Base-by-base conservation (phyloP, 2,329 filamentous ascomycete genomes). In the Cladosporium colombiae region DNA sequence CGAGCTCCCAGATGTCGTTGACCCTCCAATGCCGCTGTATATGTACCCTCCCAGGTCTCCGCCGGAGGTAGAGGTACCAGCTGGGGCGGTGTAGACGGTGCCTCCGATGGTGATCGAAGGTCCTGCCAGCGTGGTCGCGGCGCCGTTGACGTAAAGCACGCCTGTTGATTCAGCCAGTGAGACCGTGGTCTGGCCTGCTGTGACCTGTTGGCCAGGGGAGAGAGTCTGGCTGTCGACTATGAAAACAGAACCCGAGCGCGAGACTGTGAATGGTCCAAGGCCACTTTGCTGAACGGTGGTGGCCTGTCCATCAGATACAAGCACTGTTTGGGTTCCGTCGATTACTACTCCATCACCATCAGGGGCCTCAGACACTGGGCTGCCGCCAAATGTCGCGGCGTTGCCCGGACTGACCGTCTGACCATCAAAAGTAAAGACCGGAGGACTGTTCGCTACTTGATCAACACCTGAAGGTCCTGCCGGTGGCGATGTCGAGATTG, bases 331-430 rank as follows among this genome's bases (percentile, higher is more conserved):
- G 35, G 23, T 40, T 23, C 33, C 23, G 27, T 40, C 61, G 50
- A 63, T n/a, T 16, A 63, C 50, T 21, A 63, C 35, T 1, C 61
- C 50, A 29, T 33, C 25, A 11, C n/a, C 16, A 16, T 31, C 14
- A 23, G 50, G 25, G 5, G 49, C 14, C 25, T 33, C 61, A n/a
- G 61, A 63, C 7, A 46, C 72, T 50, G 69, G 66, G 11, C 68
- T 49, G 25, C 69, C 69, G 37, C 65, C 65, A 33, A 75, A 62
- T 13, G 68, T 69, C 44, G 75, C 70, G 13, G 66, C 64, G 16
- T 70, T 71, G 14, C 79, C 80, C 0, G 80, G 77, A 0, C 76
- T 79, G 6, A 82, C 74, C 3, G 75, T 73, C 14, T 74, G 70
- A 3, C 75, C 76, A 25, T 72, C 73, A 49, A 82, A 31, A 8